Percentiles rank a stretch among this genome's conserved stretches.
phyloP scores from a whole-genome alignment of 352 stramenopile genomes.

The Globisporangium uncinulatum region DNA sequence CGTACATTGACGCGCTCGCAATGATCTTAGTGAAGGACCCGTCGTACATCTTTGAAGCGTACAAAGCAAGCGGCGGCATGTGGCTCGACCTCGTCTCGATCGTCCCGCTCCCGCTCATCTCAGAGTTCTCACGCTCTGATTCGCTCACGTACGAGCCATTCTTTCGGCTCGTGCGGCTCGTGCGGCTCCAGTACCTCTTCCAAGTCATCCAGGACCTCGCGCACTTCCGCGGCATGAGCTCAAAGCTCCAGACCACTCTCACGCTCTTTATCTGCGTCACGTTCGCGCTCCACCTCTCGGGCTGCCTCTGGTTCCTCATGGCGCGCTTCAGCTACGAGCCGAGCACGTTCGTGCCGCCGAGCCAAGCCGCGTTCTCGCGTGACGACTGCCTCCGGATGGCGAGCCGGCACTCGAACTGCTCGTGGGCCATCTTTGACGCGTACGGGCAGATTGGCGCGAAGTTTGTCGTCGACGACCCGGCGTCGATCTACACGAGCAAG shows the following conservation, averaged over 20 bases:
- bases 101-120: slow-evolving; percentile 44
- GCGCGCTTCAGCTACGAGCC: slow-evolving; percentile 42
- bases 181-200: slow-evolving; percentile 46
- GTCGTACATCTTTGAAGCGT: slow-evolving; percentile 61
- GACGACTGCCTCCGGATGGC: slow-evolving; percentile 39
- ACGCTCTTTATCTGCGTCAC: slow-evolving; percentile 65
- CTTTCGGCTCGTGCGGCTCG: slow-evolving; percentile 40
- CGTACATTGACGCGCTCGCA: slow-evolving; percentile 57
- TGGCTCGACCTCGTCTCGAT: slow-evolving; percentile 52
- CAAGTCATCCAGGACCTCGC: slow-evolving; percentile 49
- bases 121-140: slow-evolving; percentile 36
- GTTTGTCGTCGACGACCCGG: slow-evolving; percentile 26
- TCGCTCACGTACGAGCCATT: slow-evolving; percentile 34
- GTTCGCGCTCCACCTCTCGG: slow-evolving; percentile 48
- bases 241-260: slow-evolving; percentile 44
- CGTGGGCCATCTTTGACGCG: slow-evolving; percentile 62
- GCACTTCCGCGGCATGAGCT: slow-evolving; percentile 49
- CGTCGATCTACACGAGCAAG: slow-evolving; percentile 38
- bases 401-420: slow-evolving; percentile 53
- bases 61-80: slow-evolving; percentile 43
- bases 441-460: slow-evolving; percentile 54
- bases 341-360: slow-evolving; percentile 19
- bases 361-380: slow-evolving; percentile 25
- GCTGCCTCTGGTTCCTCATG: slow-evolving; percentile 76
- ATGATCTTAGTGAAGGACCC: slow-evolving; percentile 59